Percentiles rank a stretch among this genome's conserved stretches.
These are phyloP conservation scores for Nyssa sinensis DNA, from an alignment of 148 eudicot species.

Conservation along the genomic window DNA sequence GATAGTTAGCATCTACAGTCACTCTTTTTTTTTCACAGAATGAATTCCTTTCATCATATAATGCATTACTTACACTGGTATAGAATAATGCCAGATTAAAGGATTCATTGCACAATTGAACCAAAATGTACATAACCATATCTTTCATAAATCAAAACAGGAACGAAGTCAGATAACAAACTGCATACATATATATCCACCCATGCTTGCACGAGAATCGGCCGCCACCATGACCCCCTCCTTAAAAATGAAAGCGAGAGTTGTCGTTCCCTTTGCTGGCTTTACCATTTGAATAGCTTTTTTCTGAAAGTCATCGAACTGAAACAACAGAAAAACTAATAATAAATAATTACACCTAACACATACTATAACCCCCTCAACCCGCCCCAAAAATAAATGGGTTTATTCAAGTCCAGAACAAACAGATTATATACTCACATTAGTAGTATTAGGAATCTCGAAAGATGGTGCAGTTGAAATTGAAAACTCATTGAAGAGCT, in stretches of 20 bases:
- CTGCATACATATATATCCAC: conserved; percentile 91
- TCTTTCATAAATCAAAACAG: too few species aligned
- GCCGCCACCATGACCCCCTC: conserved; percentile 98
- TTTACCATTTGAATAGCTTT: conserved; percentile 90
- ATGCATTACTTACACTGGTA: neutral
- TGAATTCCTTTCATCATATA: too few species aligned
- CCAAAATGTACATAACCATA: neutral
- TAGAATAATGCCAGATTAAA: too few species aligned
- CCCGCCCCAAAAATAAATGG: neutral
- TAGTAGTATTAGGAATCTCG: conserved; percentile 56
- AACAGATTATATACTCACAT: conserved; percentile 45
- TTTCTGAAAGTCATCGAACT: conserved; percentile 92
- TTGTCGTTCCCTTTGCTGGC: conserved; percentile 92
- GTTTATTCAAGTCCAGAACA: neutral
- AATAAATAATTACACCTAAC: neutral
- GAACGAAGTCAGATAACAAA: neutral
- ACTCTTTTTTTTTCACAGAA: too few species aligned
- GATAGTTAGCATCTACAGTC: neutral
- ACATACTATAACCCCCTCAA: neutral
- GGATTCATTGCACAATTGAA: neutral
- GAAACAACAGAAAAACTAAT: conserved; percentile 6
- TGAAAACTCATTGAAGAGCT: conserved; percentile 41
- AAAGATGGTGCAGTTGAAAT: conserved; percentile 66
- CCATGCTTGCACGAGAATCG: conserved; percentile 99
- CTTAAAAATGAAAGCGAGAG: conserved; percentile 87